Conservation (phyloP, 2,329 filamentous ascomycete genomes). For the Domatiomyces globalis region DNA sequence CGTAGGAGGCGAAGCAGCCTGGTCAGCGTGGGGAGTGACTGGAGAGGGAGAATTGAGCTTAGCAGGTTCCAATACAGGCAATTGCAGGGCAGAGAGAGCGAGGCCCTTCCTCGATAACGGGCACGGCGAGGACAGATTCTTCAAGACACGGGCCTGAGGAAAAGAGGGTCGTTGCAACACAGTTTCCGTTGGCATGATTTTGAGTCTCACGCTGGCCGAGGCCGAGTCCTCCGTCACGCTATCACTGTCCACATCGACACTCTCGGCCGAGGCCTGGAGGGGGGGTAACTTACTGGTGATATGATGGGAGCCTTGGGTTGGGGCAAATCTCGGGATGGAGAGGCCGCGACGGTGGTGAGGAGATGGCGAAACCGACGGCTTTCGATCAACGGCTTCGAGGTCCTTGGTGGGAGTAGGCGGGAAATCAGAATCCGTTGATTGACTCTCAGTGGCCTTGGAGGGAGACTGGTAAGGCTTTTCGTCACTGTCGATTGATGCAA, state of each 20-base stretch:
- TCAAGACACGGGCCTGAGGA: conserved; percentile 26
- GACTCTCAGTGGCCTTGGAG: conserved; percentile 40
- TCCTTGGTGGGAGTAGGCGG: conserved; percentile 90
- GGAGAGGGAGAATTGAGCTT: conserved; percentile 37
- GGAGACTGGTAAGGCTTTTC: conserved; percentile 49
- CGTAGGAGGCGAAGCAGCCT: conserved; percentile 56
- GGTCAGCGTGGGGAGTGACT: conserved; percentile 49
- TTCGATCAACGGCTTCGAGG: conserved; percentile 5
- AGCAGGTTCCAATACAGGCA: conserved; percentile 36
- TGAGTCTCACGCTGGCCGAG: conserved; percentile 19
- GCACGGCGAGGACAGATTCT: conserved; percentile 24
- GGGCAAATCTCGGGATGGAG: conserved; percentile 1
- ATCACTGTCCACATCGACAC: conserved; percentile 22
- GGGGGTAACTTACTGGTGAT: conserved; percentile 26
- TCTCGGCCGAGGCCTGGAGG: conserved; percentile 19
- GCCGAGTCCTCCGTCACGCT: conserved; percentile 22
- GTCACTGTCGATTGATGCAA: conserved; percentile 68
- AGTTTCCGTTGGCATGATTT: too few species aligned
- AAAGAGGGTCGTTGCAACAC: conserved; percentile 22
- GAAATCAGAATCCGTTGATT: conserved; percentile 54
- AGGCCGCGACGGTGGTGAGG: conserved; percentile 8
- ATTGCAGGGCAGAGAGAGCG: conserved; percentile 15
- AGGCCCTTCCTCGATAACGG: conserved; percentile 24
- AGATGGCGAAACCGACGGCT: conserved; percentile 15
- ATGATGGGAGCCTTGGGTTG: conserved; percentile 7